Base-by-base conservation (phyloP, 306 rosid genomes). In the Malus fusca region DNA sequence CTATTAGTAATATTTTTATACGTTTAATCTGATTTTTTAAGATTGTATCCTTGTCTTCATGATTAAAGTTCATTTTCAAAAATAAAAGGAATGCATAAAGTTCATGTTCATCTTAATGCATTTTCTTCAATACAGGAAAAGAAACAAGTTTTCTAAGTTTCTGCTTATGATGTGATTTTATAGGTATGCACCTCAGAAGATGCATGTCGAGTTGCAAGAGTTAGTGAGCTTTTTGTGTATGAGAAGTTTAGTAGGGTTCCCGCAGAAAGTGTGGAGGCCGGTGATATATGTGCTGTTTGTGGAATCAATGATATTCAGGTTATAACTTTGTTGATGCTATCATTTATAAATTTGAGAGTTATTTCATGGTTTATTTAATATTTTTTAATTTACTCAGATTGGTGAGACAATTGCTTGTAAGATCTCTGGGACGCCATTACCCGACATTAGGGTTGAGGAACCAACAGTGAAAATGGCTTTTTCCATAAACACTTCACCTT, bases 401-500 rank as follows among this genome's bases (percentile, higher is more conserved):
- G 99, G 99, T 18, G 99, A 95, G 87, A 95, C 99, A 59, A 90
- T 95, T 81, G 97, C 97, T 78, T 91, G 87, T 72, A 95, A 90
- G 83, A 40, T 70, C 75, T 74, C 44, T 70, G 99, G 99, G 52
- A 92, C 80, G 77, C 97, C 99, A 31, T 84, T 95, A 75, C 99
- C 99, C 48, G 89, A 97, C 70, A 95, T 95, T 85, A 95, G 71
- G 90, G 97, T 95, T 83, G 99, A 95, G 84, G 99, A 95, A 83
- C 99, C 99, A 17, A 95, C 99, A 40, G 99, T 95, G 68, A 95
- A 95, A 79, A 95, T 95, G 99, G 84, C 97, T 43, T 95, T 95
- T 81, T 67, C 99, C 74, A 95, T 95, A 66, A 95, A 92, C 85
- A 92, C 91, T 56, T 88, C 99, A 60, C 92, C 99, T 22, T 92